Base-by-base conservation (phyloP, 805 yeast species). In the Metschnikowia matae region DNA sequence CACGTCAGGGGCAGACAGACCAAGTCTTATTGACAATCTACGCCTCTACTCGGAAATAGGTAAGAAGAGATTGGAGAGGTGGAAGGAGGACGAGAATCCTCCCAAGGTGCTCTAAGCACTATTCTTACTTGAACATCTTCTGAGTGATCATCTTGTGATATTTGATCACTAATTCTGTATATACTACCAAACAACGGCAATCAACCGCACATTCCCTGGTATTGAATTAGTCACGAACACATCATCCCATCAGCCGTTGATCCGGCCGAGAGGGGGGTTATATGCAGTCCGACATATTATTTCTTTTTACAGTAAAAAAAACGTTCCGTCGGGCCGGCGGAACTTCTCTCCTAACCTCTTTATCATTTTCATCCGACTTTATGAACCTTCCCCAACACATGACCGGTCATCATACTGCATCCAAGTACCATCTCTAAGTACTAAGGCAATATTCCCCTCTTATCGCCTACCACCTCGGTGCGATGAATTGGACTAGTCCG, bases 1-100 rank as follows among this genome's bases (percentile, higher is more conserved):
- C 6, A 7, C 26, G 6, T 33, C 46, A 14, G 39, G 23, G 20
- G 33, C 11, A 13, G 44, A 26, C 11, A 33, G 31, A 18, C 55
- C 55, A 7, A 47, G 44, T 8, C 47, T 49, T 8, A 46, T 51
- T 5, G 54, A 47, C 23, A 50, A 49, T 26, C 51, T 66, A 49
- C 58, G 66, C 36, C 43, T 55, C 33, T 67, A 61, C 50, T 59
- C 67, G 6, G 60, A 57, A 29, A 62, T 68, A 10, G 73, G 73
- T 4, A 51, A 52, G 43, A 58, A 59, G 10, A 54, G 73, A 36
- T 52, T 60, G 29, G 57, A 58, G 33, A 44, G 51, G 48, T 68
- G 71, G 73, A 53, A 54, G 23, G 46, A 52, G 6, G 49, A 58
- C 38, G 70, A 68, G 40, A 31, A 45, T 6, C 58, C 62, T 20